A percentile compares a stretch with the other conserved stretches of the same genome.
Evolutionary conservation across 805 yeast species (phyloP).

Genomic region (Priceomyces medius): DNA sequence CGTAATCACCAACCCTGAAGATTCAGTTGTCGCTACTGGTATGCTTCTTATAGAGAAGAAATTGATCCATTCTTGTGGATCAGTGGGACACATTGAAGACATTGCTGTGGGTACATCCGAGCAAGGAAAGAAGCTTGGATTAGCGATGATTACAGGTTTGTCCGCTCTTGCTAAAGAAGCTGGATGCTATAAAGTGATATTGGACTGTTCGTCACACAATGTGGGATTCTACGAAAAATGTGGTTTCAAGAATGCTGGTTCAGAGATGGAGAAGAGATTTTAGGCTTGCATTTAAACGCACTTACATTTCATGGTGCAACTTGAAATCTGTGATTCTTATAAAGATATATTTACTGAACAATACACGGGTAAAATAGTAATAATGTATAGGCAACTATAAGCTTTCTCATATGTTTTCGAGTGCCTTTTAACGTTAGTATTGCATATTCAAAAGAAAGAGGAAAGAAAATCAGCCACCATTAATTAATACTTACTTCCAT

Average conservation of each 20-base stretch:
- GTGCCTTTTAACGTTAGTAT: conserved; percentile 34
- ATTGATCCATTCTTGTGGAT: conserved; percentile 78
- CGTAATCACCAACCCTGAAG: conserved; percentile 58
- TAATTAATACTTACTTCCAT: conserved; percentile 52
- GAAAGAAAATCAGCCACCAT: no score
- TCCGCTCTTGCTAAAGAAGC: conserved; percentile 53
- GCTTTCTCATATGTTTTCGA: conserved; percentile 25
- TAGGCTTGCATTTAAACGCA: conserved; percentile 8
- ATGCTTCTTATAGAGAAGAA: conserved; percentile 77
- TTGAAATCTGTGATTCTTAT: neutral
- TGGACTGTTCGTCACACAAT: conserved; percentile 85
- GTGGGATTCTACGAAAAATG: conserved; percentile 87
- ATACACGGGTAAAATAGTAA: neutral
- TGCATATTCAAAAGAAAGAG: neutral
- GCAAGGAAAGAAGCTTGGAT: conserved; percentile 85
- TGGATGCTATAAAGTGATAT: conserved; percentile 85
- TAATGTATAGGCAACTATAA: no score
- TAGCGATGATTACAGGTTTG: conserved; percentile 59
- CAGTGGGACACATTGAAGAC: conserved; percentile 93
- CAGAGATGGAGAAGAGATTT: conserved; percentile 63
- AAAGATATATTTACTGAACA: neutral
- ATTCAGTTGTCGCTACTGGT: conserved; percentile 77
- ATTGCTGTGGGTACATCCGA: conserved; percentile 73
- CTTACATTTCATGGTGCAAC: neutral
- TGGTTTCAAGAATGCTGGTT: conserved; percentile 65